phyloP scores from a whole-genome alignment of 1,284 basidiomycete species.

The Ustilago tritici region DNA sequence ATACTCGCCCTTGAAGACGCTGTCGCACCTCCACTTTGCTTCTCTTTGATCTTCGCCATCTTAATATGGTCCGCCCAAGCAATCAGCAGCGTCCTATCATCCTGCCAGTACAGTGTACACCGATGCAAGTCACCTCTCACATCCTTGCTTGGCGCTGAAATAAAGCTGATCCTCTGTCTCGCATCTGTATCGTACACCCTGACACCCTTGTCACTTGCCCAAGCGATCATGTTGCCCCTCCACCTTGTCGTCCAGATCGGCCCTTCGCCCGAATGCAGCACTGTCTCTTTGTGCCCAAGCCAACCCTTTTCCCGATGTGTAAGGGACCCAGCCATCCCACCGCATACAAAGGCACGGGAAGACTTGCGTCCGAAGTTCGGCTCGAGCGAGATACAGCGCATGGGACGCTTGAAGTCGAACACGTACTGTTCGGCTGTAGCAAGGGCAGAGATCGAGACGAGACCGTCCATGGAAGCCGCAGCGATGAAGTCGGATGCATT shows the following conservation, averaged over 20 bases:
- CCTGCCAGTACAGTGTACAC: constrained; percentile 90
- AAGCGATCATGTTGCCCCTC: constrained; percentile 87
- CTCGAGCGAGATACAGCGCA: constrained; percentile 89
- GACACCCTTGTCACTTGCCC: constrained; percentile 96
- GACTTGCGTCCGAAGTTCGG: constrained; percentile 86
- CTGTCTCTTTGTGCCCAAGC: constrained; percentile 91
- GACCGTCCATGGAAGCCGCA: constrained; percentile 93
- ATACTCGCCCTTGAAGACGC: constrained; percentile 28
- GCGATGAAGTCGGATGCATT: constrained; percentile 87
- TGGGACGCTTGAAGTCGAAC: constrained; percentile 92
- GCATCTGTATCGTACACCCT: constrained; percentile 90
- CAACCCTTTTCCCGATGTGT: constrained; percentile 93
- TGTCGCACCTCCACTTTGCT: constrained; percentile 9
- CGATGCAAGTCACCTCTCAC: constrained; percentile 94
- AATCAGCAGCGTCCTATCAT: constrained; percentile 85
- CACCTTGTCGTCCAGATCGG: constrained; percentile 93
- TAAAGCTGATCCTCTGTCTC: constrained; percentile 84
- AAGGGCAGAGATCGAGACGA: constrained; percentile 88
- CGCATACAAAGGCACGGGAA: constrained; percentile 88
- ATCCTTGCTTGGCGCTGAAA: constrained; percentile 83
- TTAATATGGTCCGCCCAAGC: constrained; percentile 96
- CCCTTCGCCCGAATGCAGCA: constrained; percentile 88
- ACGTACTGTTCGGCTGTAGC: constrained; percentile 82
- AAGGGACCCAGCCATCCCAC: constrained; percentile 89
- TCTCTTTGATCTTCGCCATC: constrained; percentile 74